These are phyloP conservation scores for Elaphomyces granulatus DNA, from an alignment of 495 filamentous ascomycete genomes.

Conservation along the genomic window DNA sequence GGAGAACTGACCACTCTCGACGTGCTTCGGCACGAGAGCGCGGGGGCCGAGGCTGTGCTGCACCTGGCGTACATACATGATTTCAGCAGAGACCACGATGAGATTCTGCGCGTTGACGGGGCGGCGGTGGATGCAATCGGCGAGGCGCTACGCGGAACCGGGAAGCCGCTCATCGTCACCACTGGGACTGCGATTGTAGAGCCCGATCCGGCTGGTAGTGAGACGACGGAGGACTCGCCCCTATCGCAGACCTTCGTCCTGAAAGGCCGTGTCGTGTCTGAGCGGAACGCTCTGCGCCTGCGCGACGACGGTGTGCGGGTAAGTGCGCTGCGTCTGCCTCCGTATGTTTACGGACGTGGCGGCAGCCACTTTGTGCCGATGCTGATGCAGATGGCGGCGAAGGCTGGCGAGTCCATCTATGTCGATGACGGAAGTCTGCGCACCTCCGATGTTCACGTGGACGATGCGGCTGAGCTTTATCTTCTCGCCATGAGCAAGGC, in stretches of 20 bases:
- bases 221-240: conserved; percentile 21
- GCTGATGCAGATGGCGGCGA: conserved; percentile 11
- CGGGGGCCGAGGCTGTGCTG: conserved; percentile 23
- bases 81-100: conserved; percentile 4
- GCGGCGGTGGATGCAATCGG: conserved; percentile 22
- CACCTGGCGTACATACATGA: conserved; percentile 20
- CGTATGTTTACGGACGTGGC: conserved; percentile 28
- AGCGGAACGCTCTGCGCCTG: conserved; percentile 13
- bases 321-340: conserved; percentile 21
- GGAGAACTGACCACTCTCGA: conserved; percentile 21
- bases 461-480: conserved; percentile 27
- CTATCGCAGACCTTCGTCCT: conserved; percentile 7
- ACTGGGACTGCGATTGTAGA: conserved; percentile 18
- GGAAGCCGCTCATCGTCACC: conserved; percentile 22
- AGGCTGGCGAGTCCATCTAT: conserved; percentile 11
- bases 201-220: conserved; percentile 16
- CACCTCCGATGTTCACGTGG: conserved; percentile 23
- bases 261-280: conserved; percentile 13
- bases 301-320: conserved; percentile 18
- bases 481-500: conserved; percentile 21
- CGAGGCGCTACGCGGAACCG: conserved; percentile 14
- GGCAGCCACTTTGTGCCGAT: conserved; percentile 21
- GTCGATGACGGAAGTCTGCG: conserved; percentile 9
- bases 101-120: conserved; percentile 11
- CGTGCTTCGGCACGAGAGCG: conserved; percentile 17